Percentiles rank a stretch among this genome's conserved stretches.
Conservation (phyloP, 2,329 filamentous ascomycete genomes). For the Fusarium pseudoanthophilum region DNA sequence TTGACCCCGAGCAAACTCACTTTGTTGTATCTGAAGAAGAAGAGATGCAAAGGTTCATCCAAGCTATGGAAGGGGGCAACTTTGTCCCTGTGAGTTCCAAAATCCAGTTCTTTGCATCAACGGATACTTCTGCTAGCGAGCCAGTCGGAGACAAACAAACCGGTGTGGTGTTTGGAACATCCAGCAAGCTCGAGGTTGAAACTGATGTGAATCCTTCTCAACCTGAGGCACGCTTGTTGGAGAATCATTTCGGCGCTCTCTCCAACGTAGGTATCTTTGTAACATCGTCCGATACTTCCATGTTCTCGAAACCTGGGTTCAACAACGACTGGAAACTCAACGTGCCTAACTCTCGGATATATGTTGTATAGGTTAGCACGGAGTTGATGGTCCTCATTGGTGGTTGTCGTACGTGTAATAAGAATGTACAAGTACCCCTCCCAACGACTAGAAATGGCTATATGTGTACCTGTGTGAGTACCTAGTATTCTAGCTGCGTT, state of each 20-base stretch:
- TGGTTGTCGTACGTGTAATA: slow-evolving; percentile 13
- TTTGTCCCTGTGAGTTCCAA: slow-evolving; percentile 71
- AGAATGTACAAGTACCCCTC: slow-evolving; percentile 13
- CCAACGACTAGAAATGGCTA: slow-evolving; percentile 1
- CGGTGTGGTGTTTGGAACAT: slow-evolving; percentile 50
- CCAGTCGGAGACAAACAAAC: slow-evolving; percentile 13
- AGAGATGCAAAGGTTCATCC: slow-evolving; percentile 64
- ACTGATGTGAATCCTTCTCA: neutral
- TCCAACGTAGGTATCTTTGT: slow-evolving; percentile 70
- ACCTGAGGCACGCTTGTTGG: slow-evolving; percentile 38
- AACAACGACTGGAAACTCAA: slow-evolving; percentile 50
- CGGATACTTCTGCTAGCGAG: slow-evolving; percentile 43
- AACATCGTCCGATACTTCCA: slow-evolving; percentile 39
- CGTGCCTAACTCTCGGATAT: slow-evolving; percentile 50
- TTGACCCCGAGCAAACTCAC: slow-evolving; percentile 75
- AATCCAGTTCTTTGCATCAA: slow-evolving; percentile 72
- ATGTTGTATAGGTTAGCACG: slow-evolving; percentile 16
- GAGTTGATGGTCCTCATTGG: neutral
- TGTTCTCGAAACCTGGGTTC: slow-evolving; percentile 43
- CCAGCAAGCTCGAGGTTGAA: slow-evolving; percentile 32
- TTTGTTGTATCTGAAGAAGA: slow-evolving; percentile 59
- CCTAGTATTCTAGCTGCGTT: neutral
- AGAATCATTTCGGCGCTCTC: slow-evolving; percentile 69
- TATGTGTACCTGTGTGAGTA: neutral
- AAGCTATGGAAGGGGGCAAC: slow-evolving; percentile 58